Evolutionary conservation across 2,329 filamentous ascomycete species (phyloP).

Genomic region (Onygenales sp.): DNA sequence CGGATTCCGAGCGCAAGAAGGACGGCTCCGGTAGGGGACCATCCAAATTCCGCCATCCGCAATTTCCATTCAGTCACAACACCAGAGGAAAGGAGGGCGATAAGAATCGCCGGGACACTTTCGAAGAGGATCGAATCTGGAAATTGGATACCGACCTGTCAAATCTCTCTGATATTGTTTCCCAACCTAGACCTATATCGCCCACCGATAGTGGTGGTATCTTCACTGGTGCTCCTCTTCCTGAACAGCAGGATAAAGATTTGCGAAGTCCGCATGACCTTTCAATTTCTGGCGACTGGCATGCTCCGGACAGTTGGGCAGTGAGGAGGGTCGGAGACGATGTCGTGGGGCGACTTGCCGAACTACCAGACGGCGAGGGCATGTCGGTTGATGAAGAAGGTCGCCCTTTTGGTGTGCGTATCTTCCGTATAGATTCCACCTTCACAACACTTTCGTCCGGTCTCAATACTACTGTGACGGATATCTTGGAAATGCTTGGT

Average conservation of each 20-base stretch:
- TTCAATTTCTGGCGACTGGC: constrained; percentile 56
- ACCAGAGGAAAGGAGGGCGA: constrained; percentile 16
- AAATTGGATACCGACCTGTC: constrained; percentile 78
- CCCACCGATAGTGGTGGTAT: constrained; percentile 49
- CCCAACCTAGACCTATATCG: constrained; percentile 57
- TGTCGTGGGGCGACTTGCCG: constrained; percentile 22
- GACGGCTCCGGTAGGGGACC: constrained; percentile 23
- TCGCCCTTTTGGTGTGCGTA: constrained; percentile 79
- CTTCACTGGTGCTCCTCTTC: constrained; percentile 21
- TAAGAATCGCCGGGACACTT: constrained; percentile 25
- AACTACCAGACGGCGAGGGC: constrained; percentile 59
- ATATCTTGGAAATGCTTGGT: constrained; percentile 80
- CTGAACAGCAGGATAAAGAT: constrained; percentile 17
- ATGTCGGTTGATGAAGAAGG: constrained; percentile 65
- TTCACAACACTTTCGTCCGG: constrained; percentile 85
- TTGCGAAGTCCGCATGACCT: constrained; percentile 19
- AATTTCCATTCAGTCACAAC: constrained; percentile 23
- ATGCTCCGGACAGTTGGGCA: constrained; percentile 93
- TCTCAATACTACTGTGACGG: constrained; percentile 72
- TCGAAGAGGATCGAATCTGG: constrained; percentile 56
- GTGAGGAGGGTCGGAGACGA: constrained; percentile 55
- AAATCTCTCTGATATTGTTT: constrained; percentile 86
- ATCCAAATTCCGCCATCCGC: constrained; percentile 25
- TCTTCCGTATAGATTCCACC: constrained; percentile 87
- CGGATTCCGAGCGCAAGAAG: constrained; percentile 29